Evolutionary conservation across 1,284 basidiomycete genomes (phyloP), one percentile per base, ranked within the genome.

Genomic region (Ceratobasidium sp.): DNA sequence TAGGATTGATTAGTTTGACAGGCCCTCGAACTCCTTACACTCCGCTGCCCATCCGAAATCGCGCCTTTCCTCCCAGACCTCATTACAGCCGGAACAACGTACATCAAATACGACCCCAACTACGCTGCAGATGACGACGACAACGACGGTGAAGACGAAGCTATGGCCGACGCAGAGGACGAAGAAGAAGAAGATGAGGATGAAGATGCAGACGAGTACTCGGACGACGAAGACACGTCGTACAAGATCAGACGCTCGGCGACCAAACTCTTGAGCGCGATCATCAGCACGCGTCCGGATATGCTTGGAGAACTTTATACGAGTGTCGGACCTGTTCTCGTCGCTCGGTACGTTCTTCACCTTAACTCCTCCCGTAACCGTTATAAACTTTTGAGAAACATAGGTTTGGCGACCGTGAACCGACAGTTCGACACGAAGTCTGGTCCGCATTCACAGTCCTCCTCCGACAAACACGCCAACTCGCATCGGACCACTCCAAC

Each of bases 161-260:
- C 94, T 79, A 94, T 93, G 89, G 91, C 87, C 20, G 93, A 92
- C 76, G 92, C 89, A 1, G 92, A 92, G 9, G 93, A 93, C 3
- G 94, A 85, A 39, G 86, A 94, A 0, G 95, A 95, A 5, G 46
- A 49, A 2, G 46, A 49, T 49, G 94, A 95, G 0, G 93, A 91
- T 51, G 93, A 90, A 42, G 93, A 92, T 72, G 94, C 95, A 91
- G 92, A 82, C 82, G 88, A 85, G 81, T 98, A 98, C 84, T 96
- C 96, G 7, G 97, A 99, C 82, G 97, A 99, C 81, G 97, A 99
- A 84, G 98, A 33, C 4, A 33, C 95, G n/a, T 98, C 97, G 0
- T 99, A 98, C 91, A 98, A 98, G 86, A 96, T 98, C 79, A 93
- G 97, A 79, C 91, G 97, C 72, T 93, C 95, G 3, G 93, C 98